Percentiles rank a stretch among this genome's conserved stretches.
Conservation (phyloP, 2,329 filamentous ascomycete species). For the Aspergillus luchuensis region DNA sequence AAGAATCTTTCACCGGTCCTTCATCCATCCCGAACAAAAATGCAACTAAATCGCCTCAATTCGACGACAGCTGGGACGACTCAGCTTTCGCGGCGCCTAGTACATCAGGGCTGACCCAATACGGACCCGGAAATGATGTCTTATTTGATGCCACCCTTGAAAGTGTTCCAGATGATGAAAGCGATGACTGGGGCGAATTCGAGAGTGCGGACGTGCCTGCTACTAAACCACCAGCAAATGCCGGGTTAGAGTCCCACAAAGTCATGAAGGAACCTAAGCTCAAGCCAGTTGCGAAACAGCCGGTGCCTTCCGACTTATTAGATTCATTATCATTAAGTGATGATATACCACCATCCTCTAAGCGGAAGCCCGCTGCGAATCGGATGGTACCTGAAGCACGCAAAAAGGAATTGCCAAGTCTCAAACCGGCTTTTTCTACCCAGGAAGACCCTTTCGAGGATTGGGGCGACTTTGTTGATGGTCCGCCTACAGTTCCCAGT, state of each 20-base stretch:
- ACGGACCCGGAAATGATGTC: slow-evolving; percentile 49
- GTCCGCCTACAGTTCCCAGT: slow-evolving; percentile 17
- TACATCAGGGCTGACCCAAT: slow-evolving; percentile 23
- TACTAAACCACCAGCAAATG: slow-evolving; percentile 9
- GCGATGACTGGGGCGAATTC: slow-evolving; percentile 52
- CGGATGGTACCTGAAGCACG: slow-evolving; percentile 4
- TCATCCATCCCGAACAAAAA: slow-evolving; percentile 3
- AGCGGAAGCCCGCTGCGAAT: not conserved
- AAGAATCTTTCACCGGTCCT: slow-evolving; percentile 22
- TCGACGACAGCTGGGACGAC: slow-evolving; percentile 6
- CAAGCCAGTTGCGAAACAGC: not conserved
- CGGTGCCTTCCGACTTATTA: slow-evolving; percentile 17
- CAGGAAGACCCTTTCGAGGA: slow-evolving; percentile 33
- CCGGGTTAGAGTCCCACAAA: not conserved
- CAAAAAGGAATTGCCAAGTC: slow-evolving; percentile 20
- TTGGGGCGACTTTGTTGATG: slow-evolving; percentile 58
- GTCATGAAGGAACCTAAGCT: not conserved
- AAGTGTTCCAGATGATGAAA: slow-evolving; percentile 27
- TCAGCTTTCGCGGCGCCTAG: slow-evolving; percentile 15
- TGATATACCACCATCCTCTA: slow-evolving; percentile 16
- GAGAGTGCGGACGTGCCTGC: slow-evolving; percentile 36
- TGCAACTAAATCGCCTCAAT: slow-evolving; percentile 4
- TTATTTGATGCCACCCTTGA: slow-evolving; percentile 63
- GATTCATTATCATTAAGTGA: slow-evolving; percentile 34
- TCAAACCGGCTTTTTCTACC: slow-evolving; percentile 18